Evolutionary conservation across 306 rosid species (phyloP).

Genomic region (Cicer yamashitae): DNA sequence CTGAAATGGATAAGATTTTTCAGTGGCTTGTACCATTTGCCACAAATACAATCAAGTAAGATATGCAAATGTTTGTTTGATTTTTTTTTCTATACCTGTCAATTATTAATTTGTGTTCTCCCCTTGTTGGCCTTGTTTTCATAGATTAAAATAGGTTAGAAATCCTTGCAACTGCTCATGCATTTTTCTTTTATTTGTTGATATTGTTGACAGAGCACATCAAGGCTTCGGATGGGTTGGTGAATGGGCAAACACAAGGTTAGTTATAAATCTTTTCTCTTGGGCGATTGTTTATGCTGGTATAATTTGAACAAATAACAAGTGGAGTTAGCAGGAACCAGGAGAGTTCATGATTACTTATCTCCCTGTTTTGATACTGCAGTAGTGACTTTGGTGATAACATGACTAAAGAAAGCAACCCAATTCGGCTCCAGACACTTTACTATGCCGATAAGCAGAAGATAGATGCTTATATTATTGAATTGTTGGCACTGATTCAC

Average conservation of each 20-base stretch:
- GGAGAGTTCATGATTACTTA: not conserved
- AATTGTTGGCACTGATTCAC: slow-evolving; percentile 77
- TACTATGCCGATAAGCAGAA: slow-evolving; percentile 81
- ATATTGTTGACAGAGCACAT: slow-evolving; percentile 74
- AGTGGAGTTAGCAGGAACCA: not conserved
- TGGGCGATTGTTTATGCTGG: not conserved
- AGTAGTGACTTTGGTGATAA: slow-evolving; percentile 69
- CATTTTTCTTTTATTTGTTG: slow-evolving; percentile 20
- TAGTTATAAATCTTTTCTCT: slow-evolving; percentile 42
- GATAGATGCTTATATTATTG: slow-evolving; percentile 67
- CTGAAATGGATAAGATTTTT: slow-evolving; percentile 79
- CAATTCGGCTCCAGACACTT: slow-evolving; percentile 81
- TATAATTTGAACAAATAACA: slow-evolving; percentile 14
- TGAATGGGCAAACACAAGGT: slow-evolving; percentile 96
- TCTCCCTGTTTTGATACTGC: slow-evolving; percentile 41
- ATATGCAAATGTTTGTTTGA: slow-evolving; percentile 30
- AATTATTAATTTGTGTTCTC: not conserved
- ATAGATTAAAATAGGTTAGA: slow-evolving; percentile 10
- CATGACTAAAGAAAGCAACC: slow-evolving; percentile 48
- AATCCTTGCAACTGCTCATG: slow-evolving; percentile 15
- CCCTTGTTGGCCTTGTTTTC: slow-evolving; percentile 1
- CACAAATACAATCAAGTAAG: slow-evolving; percentile 80
- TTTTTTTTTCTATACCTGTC: slow-evolving; percentile 4
- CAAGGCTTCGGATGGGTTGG: slow-evolving; percentile 97
- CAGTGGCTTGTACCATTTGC: slow-evolving; percentile 87